A percentile compares a stretch with the other conserved stretches of the same genome.
These are phyloP conservation scores for Aleurites moluccanus DNA, from an alignment of 441 rosid species.

Conservation along the genomic window DNA sequence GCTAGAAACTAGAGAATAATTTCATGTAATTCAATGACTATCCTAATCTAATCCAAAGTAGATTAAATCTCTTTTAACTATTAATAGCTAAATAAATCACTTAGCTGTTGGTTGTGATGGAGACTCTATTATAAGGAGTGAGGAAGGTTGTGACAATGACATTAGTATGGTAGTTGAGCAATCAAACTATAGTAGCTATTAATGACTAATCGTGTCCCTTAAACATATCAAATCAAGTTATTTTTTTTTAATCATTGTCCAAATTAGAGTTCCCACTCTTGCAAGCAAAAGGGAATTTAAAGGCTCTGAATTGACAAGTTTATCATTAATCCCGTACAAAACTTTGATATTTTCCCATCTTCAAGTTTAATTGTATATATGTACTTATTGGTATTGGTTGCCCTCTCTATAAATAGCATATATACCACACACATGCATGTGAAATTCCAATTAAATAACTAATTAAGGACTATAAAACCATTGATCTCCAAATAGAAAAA, in stretches of 20 bases:
- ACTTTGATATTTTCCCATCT: neutral
- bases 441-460: no score
- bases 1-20: no score
- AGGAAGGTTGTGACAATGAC: neutral
- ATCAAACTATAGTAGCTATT: conserved; percentile 7
- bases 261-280: neutral
- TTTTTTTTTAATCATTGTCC: neutral
- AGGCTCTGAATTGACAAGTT: neutral
- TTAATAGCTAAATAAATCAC: neutral
- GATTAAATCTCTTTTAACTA: neutral
- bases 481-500: no score
- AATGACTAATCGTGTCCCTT: conserved; percentile 10
- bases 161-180: conserved; percentile 13
- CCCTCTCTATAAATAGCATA: neutral
- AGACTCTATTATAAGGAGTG: no score
- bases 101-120: no score
- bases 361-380: neutral
- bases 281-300: neutral
- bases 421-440: no score
- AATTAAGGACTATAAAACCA: no score
- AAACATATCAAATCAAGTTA: conserved; percentile 19
- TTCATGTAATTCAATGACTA: no score
- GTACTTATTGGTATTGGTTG: neutral
- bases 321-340: neutral
- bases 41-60: no score